phyloP scores from a whole-genome alignment of 192 early-diverging fungal genomes.

The Backusella macrospora region DNA sequence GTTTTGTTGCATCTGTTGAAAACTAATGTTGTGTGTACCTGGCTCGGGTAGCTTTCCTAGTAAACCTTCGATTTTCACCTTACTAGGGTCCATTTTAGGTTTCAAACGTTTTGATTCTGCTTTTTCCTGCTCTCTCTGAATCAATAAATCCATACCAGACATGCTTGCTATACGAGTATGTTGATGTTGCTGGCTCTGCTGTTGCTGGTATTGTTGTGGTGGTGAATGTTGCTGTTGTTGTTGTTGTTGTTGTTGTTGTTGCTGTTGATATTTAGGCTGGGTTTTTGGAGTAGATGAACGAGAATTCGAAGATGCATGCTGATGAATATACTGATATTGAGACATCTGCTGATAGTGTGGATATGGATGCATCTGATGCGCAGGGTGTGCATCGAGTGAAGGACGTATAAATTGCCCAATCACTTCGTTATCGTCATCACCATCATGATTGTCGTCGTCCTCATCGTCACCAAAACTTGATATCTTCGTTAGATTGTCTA shows the following conservation, averaged over 20 bases:
- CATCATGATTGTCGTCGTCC: not conserved
- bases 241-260: conserved; percentile 25
- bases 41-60: conserved; percentile 39
- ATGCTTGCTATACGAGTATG: conserved; percentile 19
- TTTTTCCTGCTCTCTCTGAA: conserved; percentile 37
- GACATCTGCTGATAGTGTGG: conserved; percentile 13
- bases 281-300: conserved; percentile 4
- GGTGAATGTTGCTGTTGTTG: conserved; percentile 28
- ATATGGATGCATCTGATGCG: conserved; percentile 12
- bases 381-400: conserved; percentile 20
- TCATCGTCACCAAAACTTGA: not conserved
- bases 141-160: conserved; percentile 42
- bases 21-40: conserved; percentile 34
- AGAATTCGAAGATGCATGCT: conserved; percentile 9
- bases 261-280: conserved; percentile 5
- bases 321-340: conserved; percentile 19
- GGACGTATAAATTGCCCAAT: conserved; percentile 18
- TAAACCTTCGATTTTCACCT: conserved; percentile 36
- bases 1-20: conserved; percentile 37
- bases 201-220: conserved; percentile 19
- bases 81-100: conserved; percentile 21
- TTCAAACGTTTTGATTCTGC: conserved; percentile 21
- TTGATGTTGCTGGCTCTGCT: not conserved
- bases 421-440: conserved; percentile 22
- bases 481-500: not conserved